Base-by-base conservation (phyloP, 164 flowering plant species). In the Nymphaea colorata region DNA sequence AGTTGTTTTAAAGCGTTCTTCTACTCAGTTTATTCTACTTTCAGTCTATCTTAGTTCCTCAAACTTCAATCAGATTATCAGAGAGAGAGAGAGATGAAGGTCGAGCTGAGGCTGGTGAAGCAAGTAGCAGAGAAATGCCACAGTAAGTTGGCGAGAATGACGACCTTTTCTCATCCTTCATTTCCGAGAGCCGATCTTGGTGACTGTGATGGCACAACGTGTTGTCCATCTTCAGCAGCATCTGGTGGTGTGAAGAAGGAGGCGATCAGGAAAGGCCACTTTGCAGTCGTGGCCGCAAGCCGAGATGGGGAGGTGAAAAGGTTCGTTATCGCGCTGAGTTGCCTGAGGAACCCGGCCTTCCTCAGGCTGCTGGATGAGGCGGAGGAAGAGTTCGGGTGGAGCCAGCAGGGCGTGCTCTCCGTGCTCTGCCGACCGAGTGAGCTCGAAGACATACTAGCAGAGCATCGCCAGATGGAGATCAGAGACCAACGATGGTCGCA, bases 181-280 rank as follows among this genome's bases (percentile, higher is more conserved):
- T 25, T 25, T 1, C 36, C 36, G 36, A 25, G 36, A 25, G 36
- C 1, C 36, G 36, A 25, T 25, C 36, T 25, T 25, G 36, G 36
- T 25, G 36, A 25, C 36, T 25, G 36, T 25, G 36, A 25, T 25
- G 36, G 1, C 36, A 1, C 0, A 25, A 25, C 0, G 36, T 1
- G 36, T 25, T 25, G 36, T 0, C 36, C 36, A 25, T 25, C 36
- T 25, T 25, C 36, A 25, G 36, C 36, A 25, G 0, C 0, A 25
- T 25, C 36, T 25, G 36, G 36, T 25, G 36, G 36, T 1, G 36
- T 25, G 36, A 25, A 25, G 36, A 25, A 25, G 0, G 75, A 74
- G 36, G 89, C 84, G 64, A 83, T 87, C 3, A 85, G 85, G 72
- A 84, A 84, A 75, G 93, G 93, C 2, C 90, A 87, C 67, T 87